These are phyloP conservation scores for Globisporangium cederbergense DNA, from an alignment of 352 stramenopile species.

Conservation along the genomic window DNA sequence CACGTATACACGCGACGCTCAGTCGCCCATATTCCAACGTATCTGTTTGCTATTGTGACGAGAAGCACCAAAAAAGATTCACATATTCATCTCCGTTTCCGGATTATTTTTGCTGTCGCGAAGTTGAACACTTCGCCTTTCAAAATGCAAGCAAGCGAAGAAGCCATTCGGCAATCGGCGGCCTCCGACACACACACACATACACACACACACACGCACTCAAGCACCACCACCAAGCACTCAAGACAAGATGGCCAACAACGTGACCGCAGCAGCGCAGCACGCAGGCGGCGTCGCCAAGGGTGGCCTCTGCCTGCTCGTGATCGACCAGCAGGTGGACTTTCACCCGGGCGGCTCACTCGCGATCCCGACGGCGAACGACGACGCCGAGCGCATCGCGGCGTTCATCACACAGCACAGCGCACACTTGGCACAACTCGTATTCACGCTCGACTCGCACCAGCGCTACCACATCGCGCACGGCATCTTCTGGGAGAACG, in stretches of 20 bases:
- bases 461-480: conserved; percentile 95
- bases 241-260: conserved; percentile 21
- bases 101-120: too few relatives aligned
- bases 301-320: conserved; percentile 78
- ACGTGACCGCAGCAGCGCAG: conserved; percentile 34
- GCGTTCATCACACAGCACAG: conserved; percentile 78
- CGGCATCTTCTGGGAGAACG: conserved; percentile 90
- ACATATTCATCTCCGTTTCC: too few relatives aligned
- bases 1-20: too few relatives aligned
- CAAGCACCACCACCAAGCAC: too few relatives aligned
- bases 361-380: conserved; percentile 90
- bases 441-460: conserved; percentile 97
- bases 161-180: not conserved
- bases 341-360: conserved; percentile 95
- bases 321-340: conserved; percentile 95
- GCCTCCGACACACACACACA: conserved; percentile 5
- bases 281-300: conserved; percentile 27
- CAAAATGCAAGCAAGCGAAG: not conserved
- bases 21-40: too few relatives aligned
- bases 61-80: too few relatives aligned
- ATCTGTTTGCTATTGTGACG: too few relatives aligned
- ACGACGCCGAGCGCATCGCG: conserved; percentile 89
- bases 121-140: too few relatives aligned
- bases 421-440: conserved; percentile 70
- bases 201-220: not conserved